Percentiles rank a stretch among this genome's conserved stretches.
These are phyloP conservation scores for Thelephora aurantiotincta DNA, from an alignment of 768 basidiomycete species.

Conservation along the genomic window DNA sequence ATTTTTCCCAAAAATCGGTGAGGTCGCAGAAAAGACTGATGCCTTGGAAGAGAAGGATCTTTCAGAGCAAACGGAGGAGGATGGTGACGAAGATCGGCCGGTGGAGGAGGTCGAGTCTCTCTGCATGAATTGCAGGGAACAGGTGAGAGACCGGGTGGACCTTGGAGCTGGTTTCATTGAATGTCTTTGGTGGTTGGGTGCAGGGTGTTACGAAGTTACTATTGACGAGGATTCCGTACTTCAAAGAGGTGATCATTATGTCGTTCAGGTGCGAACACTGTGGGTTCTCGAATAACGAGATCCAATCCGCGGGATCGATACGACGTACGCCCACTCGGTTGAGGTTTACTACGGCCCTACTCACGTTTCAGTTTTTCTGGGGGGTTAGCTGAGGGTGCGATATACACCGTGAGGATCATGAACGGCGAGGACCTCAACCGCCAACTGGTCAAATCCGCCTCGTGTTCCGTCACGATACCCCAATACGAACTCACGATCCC, in stretches of 20 bases:
- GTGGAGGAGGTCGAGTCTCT: slow-evolving; percentile 81
- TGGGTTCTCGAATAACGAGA: slow-evolving; percentile 81
- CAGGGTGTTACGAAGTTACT: slow-evolving; percentile 85
- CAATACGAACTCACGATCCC: slow-evolving; percentile 90
- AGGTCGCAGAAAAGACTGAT: slow-evolving; percentile 14
- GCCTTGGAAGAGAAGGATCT: slow-evolving; percentile 7
- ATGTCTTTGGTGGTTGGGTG: not conserved
- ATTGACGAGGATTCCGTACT: slow-evolving; percentile 89
- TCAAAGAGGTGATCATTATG: slow-evolving; percentile 90
- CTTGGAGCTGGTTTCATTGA: not conserved
- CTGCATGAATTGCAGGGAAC: slow-evolving; percentile 87
- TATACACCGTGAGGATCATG: slow-evolving; percentile 72
- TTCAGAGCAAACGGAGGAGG: slow-evolving; percentile 8
- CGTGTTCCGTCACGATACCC: slow-evolving; percentile 70
- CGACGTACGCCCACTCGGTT: slow-evolving; percentile 41
- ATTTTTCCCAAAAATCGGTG: slow-evolving; percentile 17
- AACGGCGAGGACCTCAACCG: slow-evolving; percentile 72
- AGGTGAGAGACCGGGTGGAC: slow-evolving; percentile 38
- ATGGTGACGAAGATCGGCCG: slow-evolving; percentile 42
- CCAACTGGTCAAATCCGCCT: slow-evolving; percentile 82
- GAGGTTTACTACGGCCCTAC: not conserved
- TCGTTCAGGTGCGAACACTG: slow-evolving; percentile 95
- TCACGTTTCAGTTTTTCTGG: not conserved
- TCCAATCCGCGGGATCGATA: slow-evolving; percentile 80
- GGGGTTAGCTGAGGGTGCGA: slow-evolving; percentile 64